These are phyloP conservation scores for Pharus latifolius DNA, from an alignment of 176 grass and related monocot genomes.

Conservation along the genomic window DNA sequence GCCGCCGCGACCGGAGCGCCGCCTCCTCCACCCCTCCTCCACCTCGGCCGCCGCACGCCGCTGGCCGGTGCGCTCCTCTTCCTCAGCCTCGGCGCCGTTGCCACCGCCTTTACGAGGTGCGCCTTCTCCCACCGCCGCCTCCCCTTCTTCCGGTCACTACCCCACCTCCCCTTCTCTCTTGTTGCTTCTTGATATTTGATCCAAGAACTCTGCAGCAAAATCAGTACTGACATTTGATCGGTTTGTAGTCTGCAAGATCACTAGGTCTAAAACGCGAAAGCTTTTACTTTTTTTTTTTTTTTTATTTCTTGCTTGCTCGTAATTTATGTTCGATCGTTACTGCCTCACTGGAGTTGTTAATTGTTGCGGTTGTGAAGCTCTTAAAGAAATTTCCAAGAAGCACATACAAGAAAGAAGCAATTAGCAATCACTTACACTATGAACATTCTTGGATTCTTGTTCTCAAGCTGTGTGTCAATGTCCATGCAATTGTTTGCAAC, in stretches of 20 bases:
- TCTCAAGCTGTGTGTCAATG: not conserved
- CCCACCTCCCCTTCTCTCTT: not conserved
- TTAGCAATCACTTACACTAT: not conserved
- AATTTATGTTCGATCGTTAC: too few species aligned
- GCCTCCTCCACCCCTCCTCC: not conserved
- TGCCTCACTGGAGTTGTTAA: too few species aligned
- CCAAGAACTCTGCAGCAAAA: too few species aligned
- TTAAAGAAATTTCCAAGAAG: not conserved
- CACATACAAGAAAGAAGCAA: too few species aligned
- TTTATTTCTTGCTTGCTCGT: not conserved
- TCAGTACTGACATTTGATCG: too few species aligned
- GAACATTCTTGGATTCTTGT: not conserved
- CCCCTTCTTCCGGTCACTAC: slow-evolving; percentile 9
- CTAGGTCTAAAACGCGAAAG: too few species aligned
- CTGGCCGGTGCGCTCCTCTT: slow-evolving; percentile 33
- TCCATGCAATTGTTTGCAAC: too few species aligned
- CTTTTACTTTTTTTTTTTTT: too few species aligned
- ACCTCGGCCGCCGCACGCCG: slow-evolving; percentile 3
- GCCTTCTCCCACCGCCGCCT: slow-evolving; percentile 13
- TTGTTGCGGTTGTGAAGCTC: not conserved
- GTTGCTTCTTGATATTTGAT: not conserved
- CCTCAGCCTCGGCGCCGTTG: slow-evolving; percentile 38
- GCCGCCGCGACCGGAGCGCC: not conserved
- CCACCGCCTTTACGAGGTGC: slow-evolving; percentile 17
- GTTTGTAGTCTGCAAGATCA: too few species aligned